Percentiles rank a stretch among this genome's conserved stretches.
Evolutionary conservation across 140 eudicot genomes (phyloP).

Genomic region (Oenanthe javanica): DNA sequence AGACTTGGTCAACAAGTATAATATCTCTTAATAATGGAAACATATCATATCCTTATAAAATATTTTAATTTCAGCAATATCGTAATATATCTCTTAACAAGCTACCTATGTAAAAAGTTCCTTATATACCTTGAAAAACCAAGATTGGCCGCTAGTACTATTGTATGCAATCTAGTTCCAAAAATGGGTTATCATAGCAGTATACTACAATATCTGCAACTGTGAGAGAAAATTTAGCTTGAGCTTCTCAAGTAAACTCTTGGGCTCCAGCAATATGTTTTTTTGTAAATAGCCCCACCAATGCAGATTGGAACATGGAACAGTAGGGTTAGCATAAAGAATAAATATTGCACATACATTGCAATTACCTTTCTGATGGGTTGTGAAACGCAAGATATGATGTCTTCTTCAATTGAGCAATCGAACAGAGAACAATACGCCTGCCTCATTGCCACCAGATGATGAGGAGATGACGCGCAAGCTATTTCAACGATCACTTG

Average conservation of each 20-base stretch:
- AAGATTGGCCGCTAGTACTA: neutral
- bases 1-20: too few relatives aligned
- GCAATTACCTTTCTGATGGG: conserved; percentile 43
- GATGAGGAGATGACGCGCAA: conserved; percentile 58
- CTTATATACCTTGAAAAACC: neutral
- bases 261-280: neutral
- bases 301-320: neutral
- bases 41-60: too few relatives aligned
- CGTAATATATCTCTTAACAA: neutral
- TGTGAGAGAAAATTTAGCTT: neutral
- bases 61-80: too few relatives aligned
- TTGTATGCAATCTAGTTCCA: neutral
- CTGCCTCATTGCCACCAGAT: conserved; percentile 53
- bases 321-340: neutral
- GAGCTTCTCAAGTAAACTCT: neutral
- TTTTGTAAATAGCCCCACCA: neutral
- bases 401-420: conserved; percentile 63
- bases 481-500: conserved; percentile 61
- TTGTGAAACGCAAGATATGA: conserved; percentile 27
- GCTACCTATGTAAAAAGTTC: neutral
- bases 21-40: too few relatives aligned
- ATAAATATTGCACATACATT: neutral
- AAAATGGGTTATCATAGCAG: neutral
- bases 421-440: conserved; percentile 47
- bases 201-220: neutral